Percentiles rank a stretch among this genome's conserved stretches.
phyloP scores from a whole-genome alignment of 306 rosid genomes.

The Trifolium subterraneum region DNA sequence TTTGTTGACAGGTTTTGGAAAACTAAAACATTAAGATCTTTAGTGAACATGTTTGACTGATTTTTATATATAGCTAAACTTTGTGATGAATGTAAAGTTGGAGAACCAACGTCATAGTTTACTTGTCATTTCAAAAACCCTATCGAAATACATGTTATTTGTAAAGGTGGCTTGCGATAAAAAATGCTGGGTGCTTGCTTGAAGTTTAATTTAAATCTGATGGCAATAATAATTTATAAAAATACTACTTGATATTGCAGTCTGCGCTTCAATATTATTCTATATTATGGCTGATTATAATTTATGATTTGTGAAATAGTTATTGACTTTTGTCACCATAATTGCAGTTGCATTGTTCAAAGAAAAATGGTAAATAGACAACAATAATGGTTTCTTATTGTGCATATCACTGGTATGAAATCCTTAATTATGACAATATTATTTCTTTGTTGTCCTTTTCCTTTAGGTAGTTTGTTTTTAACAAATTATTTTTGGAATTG shows the following conservation, averaged over 20 bases:
- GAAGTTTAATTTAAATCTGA: neutral
- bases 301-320: conserved; percentile 27
- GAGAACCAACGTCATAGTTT: neutral
- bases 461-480: conserved; percentile 9
- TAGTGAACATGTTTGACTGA: neutral
- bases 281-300: conserved; percentile 21
- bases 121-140: neutral
- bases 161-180: conserved; percentile 10
- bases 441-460: conserved; percentile 9
- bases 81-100: neutral
- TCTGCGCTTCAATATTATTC: neutral
- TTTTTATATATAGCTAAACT: neutral
- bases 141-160: neutral
- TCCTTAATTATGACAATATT: conserved; percentile 33
- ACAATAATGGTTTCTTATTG: conserved; percentile 87
- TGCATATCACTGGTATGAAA: conserved; percentile 80
- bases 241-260: neutral
- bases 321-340: conserved; percentile 31
- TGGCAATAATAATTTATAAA: neutral
- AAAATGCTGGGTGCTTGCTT: neutral
- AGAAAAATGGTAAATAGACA: conserved; percentile 77
- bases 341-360: conserved; percentile 78
- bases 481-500: conserved; percentile 4
- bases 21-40: neutral
- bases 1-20: neutral